Conservation (phyloP, 441 rosid species). For the Pelargonium cotyledonis region DNA sequence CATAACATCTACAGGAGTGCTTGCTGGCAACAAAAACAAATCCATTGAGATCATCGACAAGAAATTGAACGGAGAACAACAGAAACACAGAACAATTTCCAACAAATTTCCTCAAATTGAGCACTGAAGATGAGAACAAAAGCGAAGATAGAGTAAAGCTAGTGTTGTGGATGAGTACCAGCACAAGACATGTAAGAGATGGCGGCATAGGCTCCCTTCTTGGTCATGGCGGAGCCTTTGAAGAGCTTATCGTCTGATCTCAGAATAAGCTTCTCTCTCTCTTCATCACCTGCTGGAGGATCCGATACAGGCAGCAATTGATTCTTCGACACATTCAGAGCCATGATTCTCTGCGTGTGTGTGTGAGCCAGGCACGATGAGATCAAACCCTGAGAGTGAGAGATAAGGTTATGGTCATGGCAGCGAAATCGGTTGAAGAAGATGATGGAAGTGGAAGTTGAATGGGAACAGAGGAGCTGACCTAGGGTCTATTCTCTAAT, state of each 20-base stretch:
- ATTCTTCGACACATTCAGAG: conserved; percentile 40
- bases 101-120: not conserved
- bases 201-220: conserved; percentile 78
- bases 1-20: too few relatives aligned
- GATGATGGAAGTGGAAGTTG: not conserved
- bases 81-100: not conserved
- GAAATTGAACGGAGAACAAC: too few relatives aligned
- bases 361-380: not conserved
- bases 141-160: not conserved
- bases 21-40: too few relatives aligned
- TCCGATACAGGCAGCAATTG: conserved; percentile 63
- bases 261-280: conserved; percentile 36
- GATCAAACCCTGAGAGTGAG: not conserved
- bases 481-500: not conserved
- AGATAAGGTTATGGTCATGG: not conserved
- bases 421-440: not conserved
- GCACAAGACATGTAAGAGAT: conserved; percentile 88
- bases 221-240: conserved; percentile 92
- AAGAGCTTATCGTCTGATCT: conserved; percentile 60
- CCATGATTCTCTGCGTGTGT: conserved; percentile 7
- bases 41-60: too few relatives aligned
- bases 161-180: conserved; percentile 29
- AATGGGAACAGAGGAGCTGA: not conserved
- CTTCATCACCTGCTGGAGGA: conserved; percentile 37
- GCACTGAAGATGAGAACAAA: not conserved